Conservation (phyloP, 495 filamentous ascomycete genomes). For the Opeltia flavorubescens region DNA sequence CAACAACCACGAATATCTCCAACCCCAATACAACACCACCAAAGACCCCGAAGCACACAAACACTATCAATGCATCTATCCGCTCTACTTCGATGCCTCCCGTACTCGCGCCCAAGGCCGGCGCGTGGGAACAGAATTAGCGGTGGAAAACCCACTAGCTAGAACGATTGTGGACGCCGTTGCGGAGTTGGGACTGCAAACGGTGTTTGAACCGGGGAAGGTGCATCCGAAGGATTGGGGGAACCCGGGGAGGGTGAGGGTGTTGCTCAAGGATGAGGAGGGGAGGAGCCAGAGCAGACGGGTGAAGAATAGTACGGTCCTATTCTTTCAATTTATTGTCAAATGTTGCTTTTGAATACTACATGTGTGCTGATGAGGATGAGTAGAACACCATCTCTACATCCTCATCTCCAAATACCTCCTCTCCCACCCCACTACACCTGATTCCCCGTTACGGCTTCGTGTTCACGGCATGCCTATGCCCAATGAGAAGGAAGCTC, state of each 20-base stretch:
- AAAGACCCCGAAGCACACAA: conserved; percentile 46
- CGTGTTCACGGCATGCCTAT: conserved; percentile 52
- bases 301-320: conserved; percentile 62
- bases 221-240: conserved; percentile 93
- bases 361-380: too few relatives aligned
- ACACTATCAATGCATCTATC: conserved; percentile 79
- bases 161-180: conserved; percentile 80
- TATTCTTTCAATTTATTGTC: too few relatives aligned
- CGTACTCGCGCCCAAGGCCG: conserved; percentile 67
- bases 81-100: conserved; percentile 76
- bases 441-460: conserved; percentile 51
- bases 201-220: conserved; percentile 82
- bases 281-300: conserved; percentile 32
- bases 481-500: conserved; percentile 45
- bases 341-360: too few relatives aligned
- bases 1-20: conserved; percentile 23
- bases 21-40: conserved; percentile 23
- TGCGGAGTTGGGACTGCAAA: conserved; percentile 52
- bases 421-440: conserved; percentile 56
- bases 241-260: conserved; percentile 81
- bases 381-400: conserved; percentile 75
- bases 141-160: conserved; percentile 76
- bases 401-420: conserved; percentile 62
- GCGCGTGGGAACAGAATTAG: conserved; percentile 53
- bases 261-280: conserved; percentile 46